These are phyloP conservation scores for Alternaria conjuncta DNA, from an alignment of 2,329 filamentous ascomycete genomes.

Conservation along the genomic window DNA sequence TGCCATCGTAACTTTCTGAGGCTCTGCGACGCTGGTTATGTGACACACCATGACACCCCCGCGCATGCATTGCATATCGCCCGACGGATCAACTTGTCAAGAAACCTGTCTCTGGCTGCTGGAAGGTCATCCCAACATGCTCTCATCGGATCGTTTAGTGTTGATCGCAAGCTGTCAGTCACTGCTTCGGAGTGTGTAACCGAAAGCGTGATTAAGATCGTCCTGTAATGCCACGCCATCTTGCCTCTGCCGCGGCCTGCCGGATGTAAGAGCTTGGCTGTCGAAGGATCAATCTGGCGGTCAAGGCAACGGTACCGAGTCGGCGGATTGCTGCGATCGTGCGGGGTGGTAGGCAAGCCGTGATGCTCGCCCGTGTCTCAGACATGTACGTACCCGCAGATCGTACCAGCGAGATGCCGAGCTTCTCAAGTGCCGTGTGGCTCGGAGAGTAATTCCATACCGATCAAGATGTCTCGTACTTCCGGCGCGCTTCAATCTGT, in stretches of 20 bases:
- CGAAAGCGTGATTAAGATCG: not conserved
- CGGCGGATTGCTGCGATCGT: not conserved
- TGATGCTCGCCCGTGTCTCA: conserved; percentile 1
- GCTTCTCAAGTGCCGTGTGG: not conserved
- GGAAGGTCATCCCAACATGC: not conserved
- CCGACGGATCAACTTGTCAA: not conserved
- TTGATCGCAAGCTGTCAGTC: not conserved
- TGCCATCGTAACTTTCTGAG: not conserved
- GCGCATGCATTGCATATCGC: not conserved
- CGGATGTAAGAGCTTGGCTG: not conserved
- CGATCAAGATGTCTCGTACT: not conserved
- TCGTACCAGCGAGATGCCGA: not conserved
- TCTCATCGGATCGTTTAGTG: not conserved
- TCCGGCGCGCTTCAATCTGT: not conserved
- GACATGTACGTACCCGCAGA: not conserved
- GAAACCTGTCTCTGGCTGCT: not conserved
- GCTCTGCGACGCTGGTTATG: not conserved
- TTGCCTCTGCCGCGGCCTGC: not conserved
- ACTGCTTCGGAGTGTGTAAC: not conserved
- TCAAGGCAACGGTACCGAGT: not conserved
- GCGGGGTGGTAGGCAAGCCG: not conserved
- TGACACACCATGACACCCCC: not conserved
- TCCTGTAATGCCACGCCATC: not conserved
- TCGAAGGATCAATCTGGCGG: conserved; percentile 1
- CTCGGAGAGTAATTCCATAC: not conserved